Evolutionary conservation across 1,284 basidiomycete genomes (phyloP), one percentile per base, ranked within the genome.

Genomic region (Apiotrichum veenhuisii): DNA sequence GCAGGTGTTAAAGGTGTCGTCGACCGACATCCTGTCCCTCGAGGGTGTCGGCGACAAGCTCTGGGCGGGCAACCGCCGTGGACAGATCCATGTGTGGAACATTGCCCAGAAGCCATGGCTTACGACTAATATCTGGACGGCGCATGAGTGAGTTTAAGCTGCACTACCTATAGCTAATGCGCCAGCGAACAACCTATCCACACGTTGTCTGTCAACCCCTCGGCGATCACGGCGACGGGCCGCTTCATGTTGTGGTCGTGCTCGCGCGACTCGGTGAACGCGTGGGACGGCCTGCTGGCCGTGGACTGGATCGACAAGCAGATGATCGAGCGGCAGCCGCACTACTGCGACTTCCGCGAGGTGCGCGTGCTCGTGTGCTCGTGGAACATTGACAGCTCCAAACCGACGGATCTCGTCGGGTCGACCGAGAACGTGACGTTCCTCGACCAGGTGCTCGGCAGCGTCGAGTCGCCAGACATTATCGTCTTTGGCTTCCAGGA

Each of bases 401-500:
- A 87, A 62, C 94, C 94, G 0, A 85, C 86, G 41, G 80, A 87
- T 17, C 79, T 98, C 20, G 79, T 74, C 0, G 83, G 83, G 11
- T 80, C 81, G 20, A 67, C 80, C 1, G 84, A 84, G 27, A 94
- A 91, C 68, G 72, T 83, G 44, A 82, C 80, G 53, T 90, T 95
- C 78, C 78, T 96, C 12, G 79, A 83, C 18, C 82, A 91, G 41
- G 84, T 84, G 5, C 79, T 96, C 18, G 78, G 74, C 3, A 87
- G 85, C 59, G 84, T 87, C 26, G 83, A 87, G 23, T 75, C 80
- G 10, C 91, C 94, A 0, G 94, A 97, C 65, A 85, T 98, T 64
- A 87, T 98, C 65, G 84, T 86, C 2, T 96, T 98, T 71, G 93
- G 93, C 1, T 88, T 98, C 71, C 95, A 98, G 74, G 95, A 98